Percentiles rank a stretch among this genome's conserved stretches.
Evolutionary conservation across 345 rosid species (phyloP).

Genomic region (Punica granatum): DNA sequence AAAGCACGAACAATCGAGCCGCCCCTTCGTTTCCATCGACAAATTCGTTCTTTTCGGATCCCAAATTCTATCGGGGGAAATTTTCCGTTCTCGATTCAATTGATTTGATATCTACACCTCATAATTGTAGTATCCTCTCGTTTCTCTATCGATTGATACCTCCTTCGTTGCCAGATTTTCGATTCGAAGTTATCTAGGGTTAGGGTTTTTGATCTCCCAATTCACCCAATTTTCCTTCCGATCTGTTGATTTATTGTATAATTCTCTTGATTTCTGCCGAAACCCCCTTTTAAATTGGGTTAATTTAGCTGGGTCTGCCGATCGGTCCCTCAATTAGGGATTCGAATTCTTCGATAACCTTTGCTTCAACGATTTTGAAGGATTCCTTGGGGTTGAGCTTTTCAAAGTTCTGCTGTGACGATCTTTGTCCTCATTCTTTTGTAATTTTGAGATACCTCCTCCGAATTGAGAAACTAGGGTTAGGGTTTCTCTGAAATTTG

Average conservation of each 20-base stretch:
- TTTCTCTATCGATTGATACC: slow-evolving; percentile 14
- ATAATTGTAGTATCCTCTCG: neutral
- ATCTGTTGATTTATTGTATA: slow-evolving; percentile 1
- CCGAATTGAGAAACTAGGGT: slow-evolving; percentile 28
- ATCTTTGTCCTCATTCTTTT: neutral
- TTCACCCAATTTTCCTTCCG: slow-evolving; percentile 1
- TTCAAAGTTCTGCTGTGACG: neutral
- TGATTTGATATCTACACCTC: neutral
- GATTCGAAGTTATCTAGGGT: slow-evolving; percentile 16
- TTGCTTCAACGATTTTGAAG: neutral
- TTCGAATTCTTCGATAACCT: neutral
- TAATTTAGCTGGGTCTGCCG: neutral
- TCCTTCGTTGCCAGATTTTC: neutral
- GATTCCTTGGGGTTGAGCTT: neutral
- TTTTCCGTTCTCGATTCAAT: neutral
- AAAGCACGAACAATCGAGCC: neutral
- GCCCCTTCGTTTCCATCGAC: neutral
- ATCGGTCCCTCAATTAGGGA: neutral
- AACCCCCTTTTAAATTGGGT: neutral
- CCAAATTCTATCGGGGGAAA: neutral
- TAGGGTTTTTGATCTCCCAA: slow-evolving; percentile 17
- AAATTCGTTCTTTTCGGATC: neutral
- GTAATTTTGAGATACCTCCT: slow-evolving; percentile 11
- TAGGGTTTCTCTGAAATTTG: slow-evolving; percentile 12
- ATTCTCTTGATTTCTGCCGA: neutral